These are phyloP conservation scores for Lichtheimia ramosa DNA, from an alignment of 371 early-diverging fungal genomes.

Conservation along the genomic window DNA sequence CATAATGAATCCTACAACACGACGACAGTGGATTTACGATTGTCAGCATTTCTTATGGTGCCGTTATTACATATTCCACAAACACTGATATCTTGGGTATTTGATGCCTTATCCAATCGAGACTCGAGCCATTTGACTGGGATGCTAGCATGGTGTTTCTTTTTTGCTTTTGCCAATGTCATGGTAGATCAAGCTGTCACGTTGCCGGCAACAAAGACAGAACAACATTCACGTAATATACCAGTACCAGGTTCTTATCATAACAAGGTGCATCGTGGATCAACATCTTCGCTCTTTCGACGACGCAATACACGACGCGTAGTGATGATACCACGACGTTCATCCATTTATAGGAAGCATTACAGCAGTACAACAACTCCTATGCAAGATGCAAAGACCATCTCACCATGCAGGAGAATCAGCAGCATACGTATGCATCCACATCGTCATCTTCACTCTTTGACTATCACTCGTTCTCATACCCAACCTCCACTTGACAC, in stretches of 20 bases:
- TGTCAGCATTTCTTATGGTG: conserved; percentile 25
- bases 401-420: no score
- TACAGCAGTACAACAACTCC: neutral
- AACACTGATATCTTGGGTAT: conserved; percentile 33
- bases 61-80: conserved; percentile 42
- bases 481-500: neutral
- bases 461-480: conserved; percentile 1
- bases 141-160: conserved; percentile 38
- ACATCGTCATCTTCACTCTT: no score
- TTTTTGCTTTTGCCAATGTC: conserved; percentile 32
- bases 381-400: neutral
- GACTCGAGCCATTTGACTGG: conserved; percentile 15
- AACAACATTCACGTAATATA: neutral
- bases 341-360: conserved; percentile 4
- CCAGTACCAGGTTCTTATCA: conserved; percentile 2
- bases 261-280: neutral
- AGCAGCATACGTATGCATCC: no score
- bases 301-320: conserved; percentile 8
- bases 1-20: neutral
- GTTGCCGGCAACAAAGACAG: no score
- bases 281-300: neutral
- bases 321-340: conserved; percentile 2
- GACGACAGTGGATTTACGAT: conserved; percentile 1
- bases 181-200: conserved; percentile 24
- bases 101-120: conserved; percentile 16